Conservation (phyloP, 345 rosid genomes). For the Gynandropsis gynandra region DNA sequence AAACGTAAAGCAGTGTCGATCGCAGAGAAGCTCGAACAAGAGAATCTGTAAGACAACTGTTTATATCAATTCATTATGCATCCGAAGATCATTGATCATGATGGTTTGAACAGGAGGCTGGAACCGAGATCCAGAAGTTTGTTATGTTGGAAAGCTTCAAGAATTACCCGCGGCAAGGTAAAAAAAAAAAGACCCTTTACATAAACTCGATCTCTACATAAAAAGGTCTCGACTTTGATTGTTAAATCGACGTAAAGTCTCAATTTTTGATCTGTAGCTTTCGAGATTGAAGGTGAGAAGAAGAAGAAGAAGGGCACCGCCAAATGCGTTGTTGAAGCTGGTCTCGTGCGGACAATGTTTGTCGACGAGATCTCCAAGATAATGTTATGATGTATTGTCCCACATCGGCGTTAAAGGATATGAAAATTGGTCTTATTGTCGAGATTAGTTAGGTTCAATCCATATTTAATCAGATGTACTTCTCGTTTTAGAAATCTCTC, state of each 20-base stretch:
- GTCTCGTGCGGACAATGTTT: constrained; percentile 66
- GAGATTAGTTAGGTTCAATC: no score
- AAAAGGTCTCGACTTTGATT: neutral
- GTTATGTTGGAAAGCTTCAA: constrained; percentile 81
- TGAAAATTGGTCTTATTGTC: no score
- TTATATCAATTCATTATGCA: neutral
- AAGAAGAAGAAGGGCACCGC: constrained; percentile 28
- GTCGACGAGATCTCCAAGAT: constrained; percentile 55
- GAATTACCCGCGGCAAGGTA: constrained; percentile 70
- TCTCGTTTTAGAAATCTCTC: no score
- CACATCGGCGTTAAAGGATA: no score
- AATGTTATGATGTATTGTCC: no score
- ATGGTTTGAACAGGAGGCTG: constrained; percentile 54
- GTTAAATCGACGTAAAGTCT: neutral
- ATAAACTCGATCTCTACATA: neutral
- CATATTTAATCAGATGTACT: no score
- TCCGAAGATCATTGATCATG: neutral
- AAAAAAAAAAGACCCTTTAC: neutral
- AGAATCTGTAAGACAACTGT: constrained; percentile 57
- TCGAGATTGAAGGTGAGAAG: constrained; percentile 52
- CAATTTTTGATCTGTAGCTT: constrained; percentile 38
- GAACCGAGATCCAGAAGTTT: constrained; percentile 84
- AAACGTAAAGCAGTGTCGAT: constrained; percentile 74
- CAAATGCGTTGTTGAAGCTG: constrained; percentile 60
- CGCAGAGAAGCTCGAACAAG: constrained; percentile 93